Conservation (phyloP, 2,329 filamentous ascomycete genomes). For the Emericellopsis cladophorae region DNA sequence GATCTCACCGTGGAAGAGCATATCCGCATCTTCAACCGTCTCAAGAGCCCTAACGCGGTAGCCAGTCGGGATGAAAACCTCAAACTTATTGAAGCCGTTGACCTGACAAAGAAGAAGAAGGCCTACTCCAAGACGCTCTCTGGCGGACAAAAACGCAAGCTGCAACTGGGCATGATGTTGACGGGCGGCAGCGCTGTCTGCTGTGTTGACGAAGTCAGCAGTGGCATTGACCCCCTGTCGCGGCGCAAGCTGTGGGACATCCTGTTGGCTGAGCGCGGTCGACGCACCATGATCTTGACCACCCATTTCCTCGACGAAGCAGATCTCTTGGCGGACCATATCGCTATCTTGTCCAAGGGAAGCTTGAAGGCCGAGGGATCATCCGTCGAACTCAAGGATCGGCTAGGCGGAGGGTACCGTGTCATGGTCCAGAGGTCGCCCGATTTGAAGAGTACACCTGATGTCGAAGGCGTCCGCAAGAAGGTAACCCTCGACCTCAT, state of each 20-base stretch:
- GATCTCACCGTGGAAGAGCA: slow-evolving; percentile 79
- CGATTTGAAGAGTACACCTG: slow-evolving; percentile 29
- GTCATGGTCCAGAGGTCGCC: slow-evolving; percentile 58
- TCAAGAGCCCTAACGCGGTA: slow-evolving; percentile 52
- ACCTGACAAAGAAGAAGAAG: slow-evolving; percentile 61
- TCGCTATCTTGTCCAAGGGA: slow-evolving; percentile 78
- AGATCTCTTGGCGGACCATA: slow-evolving; percentile 77
- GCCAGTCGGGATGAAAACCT: slow-evolving; percentile 47
- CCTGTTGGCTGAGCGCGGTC: slow-evolving; percentile 69
- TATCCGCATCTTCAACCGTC: slow-evolving; percentile 66
- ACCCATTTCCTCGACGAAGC: slow-evolving; percentile 94
- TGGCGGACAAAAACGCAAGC: slow-evolving; percentile 82
- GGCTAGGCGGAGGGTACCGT: slow-evolving; percentile 71
- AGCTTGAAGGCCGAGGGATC: slow-evolving; percentile 71
- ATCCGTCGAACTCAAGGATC: slow-evolving; percentile 74
- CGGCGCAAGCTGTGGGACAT: slow-evolving; percentile 92
- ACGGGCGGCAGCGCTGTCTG: slow-evolving; percentile 81
- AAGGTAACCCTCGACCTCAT: slow-evolving; percentile 56
- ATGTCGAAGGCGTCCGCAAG: slow-evolving; percentile 42
- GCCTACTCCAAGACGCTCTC: slow-evolving; percentile 68
- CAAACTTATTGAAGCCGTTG: slow-evolving; percentile 56
- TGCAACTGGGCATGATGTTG: slow-evolving; percentile 91
- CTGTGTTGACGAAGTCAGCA: slow-evolving; percentile 84
- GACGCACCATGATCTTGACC: slow-evolving; percentile 72
- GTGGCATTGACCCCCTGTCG: slow-evolving; percentile 75